phyloP scores from a whole-genome alignment of 306 rosid species.

The Crotalaria pallida region DNA sequence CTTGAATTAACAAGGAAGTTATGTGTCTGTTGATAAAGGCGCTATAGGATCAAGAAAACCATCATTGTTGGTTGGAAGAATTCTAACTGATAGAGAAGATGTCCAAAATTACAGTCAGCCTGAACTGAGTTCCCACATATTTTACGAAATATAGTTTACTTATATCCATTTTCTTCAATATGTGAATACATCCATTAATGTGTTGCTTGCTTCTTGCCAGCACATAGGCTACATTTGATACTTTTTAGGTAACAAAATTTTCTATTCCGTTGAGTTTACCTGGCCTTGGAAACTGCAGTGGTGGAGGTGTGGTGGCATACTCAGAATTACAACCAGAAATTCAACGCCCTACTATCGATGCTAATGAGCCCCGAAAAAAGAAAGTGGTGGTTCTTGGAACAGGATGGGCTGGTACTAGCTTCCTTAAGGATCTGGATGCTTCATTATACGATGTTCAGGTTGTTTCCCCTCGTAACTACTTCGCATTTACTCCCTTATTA shows the following conservation, averaged over 20 bases:
- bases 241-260: neutral
- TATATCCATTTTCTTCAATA: neutral
- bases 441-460: slow-evolving; percentile 71
- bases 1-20: neutral
- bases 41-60: neutral
- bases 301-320: slow-evolving; percentile 82
- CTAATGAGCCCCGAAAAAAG: slow-evolving; percentile 41
- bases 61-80: neutral
- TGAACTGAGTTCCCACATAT: neutral
- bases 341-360: slow-evolving; percentile 27
- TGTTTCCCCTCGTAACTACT: slow-evolving; percentile 89
- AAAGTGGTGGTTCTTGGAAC: slow-evolving; percentile 95
- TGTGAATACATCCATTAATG: neutral
- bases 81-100: neutral
- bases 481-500: slow-evolving; percentile 87
- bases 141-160: neutral
- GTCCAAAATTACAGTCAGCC: neutral
- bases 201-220: slow-evolving; percentile 7
- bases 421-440: slow-evolving; percentile 82
- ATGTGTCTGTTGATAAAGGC: neutral
- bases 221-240: slow-evolving; percentile 5
- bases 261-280: neutral
- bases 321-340: slow-evolving; percentile 57
- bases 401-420: slow-evolving; percentile 97
- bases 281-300: slow-evolving; percentile 44